A percentile compares a stretch with the other conserved stretches of the same genome.
Conservation (phyloP, 768 basidiomycete genomes). For the Phanerodontia chrysosporium region DNA sequence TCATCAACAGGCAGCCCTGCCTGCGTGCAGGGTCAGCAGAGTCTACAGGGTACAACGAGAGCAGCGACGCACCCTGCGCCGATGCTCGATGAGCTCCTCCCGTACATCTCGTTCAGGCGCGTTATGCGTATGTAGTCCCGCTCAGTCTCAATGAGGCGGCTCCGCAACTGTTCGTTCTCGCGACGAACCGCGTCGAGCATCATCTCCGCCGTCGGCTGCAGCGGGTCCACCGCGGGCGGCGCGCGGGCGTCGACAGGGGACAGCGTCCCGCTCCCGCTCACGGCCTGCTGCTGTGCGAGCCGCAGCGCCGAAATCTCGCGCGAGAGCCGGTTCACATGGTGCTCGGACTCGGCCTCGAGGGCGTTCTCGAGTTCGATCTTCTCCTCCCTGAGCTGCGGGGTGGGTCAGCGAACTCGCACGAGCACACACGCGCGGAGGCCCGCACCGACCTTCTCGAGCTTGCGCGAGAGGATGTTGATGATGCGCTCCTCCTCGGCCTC, state of each 20-base stretch:
- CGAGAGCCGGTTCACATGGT: slow-evolving; percentile 72
- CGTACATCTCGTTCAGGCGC: slow-evolving; percentile 78
- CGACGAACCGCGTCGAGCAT: slow-evolving; percentile 73
- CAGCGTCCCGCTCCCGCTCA: slow-evolving; percentile 25
- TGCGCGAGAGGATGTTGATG: slow-evolving; percentile 76
- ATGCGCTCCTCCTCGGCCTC: slow-evolving; percentile 90
- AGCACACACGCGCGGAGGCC: neutral
- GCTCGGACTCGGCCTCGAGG: slow-evolving; percentile 83
- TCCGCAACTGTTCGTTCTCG: slow-evolving; percentile 76
- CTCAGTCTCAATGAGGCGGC: slow-evolving; percentile 67
- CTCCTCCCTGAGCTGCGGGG: slow-evolving; percentile 72
- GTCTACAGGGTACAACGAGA: neutral
- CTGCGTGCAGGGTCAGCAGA: slow-evolving; percentile 31
- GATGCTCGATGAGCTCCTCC: slow-evolving; percentile 77
- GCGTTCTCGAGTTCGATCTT: slow-evolving; percentile 80
- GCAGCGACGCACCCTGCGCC: slow-evolving; percentile 57
- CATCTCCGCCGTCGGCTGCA: slow-evolving; percentile 41
- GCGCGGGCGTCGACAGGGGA: slow-evolving; percentile 18
- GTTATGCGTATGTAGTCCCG: slow-evolving; percentile 71
- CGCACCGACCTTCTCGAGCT: slow-evolving; percentile 69
- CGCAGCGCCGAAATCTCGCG: slow-evolving; percentile 66
- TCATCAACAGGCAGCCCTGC: slow-evolving; percentile 75
- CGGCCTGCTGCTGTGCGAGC: slow-evolving; percentile 51
- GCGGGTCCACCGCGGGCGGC: slow-evolving; percentile 10
- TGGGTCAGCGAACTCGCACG: neutral